Base-by-base conservation (phyloP, 768 basidiomycete species). In the Mycena kentingensis region DNA sequence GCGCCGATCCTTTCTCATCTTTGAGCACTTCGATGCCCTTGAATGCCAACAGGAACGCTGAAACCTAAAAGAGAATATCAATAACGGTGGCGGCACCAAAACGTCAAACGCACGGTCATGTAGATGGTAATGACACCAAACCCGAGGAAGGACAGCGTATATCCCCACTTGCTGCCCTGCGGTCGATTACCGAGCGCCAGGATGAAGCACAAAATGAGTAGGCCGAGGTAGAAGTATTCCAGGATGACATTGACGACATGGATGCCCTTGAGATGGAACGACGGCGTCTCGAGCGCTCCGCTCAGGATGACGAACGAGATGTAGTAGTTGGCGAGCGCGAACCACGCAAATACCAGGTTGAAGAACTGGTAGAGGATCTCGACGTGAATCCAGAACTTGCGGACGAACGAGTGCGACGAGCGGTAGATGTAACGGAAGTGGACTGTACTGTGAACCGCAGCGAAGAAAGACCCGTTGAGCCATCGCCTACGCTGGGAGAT, bases 391-490 rank as follows among this genome's bases (percentile, higher is more conserved):
- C 91, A 96, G 66, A 90, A 83, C 71, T 98, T 98, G 63, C 93
- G 79, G 32, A 86, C 26, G 65, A 93, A 81, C 0, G 80, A 70
- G 67, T 96, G 94, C 18, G 90, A 87, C 8, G 89, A 92, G 22
- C 96, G 84, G 68, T 98, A 98, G 34, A 99, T 82, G 66, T 98
- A 98, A 59, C 90, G 86, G 70, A 99, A 98, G 67, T 98, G 92
- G 58, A 94, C 78, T 4, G 85, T 89, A 51, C 88, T 86, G 72
- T 98, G 94, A 15, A 98, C 84, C 0, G 90, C 92, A 10, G 95
- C 97, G 70, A 99, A 99, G 84, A 99, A 98, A 3, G 93, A 95
- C 13, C 96, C 93, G 68, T 98, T 98, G 24, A 99, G 79, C 96
- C 96, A 98, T 34, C 95, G 87, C 31, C 96, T 82, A 45, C 96